Conservation (phyloP, 768 basidiomycete genomes). For the Paxillus involutus region DNA sequence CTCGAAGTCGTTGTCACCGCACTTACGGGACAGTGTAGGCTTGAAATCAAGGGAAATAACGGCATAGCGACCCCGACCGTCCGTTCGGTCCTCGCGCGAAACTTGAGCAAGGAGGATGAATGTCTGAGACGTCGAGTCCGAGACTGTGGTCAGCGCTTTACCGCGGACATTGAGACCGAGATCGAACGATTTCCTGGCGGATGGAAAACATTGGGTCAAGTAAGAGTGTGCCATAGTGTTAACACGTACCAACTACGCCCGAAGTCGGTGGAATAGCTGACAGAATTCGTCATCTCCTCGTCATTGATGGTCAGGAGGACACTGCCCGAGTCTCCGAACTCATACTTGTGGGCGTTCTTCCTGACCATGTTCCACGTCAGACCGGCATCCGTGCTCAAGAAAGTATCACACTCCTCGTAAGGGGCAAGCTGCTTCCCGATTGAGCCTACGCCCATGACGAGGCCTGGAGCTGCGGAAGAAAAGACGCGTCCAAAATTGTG, state of each 20-base stretch:
- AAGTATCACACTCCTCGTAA: conserved; percentile 91
- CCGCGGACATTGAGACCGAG: conserved; percentile 73
- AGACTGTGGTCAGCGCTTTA: conserved; percentile 79
- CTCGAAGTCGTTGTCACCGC: conserved; percentile 73
- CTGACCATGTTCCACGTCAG: conserved; percentile 80
- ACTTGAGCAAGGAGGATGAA: conserved; percentile 87
- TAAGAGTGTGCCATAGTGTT: neutral
- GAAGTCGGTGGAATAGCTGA: conserved; percentile 80
- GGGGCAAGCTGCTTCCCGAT: conserved; percentile 65
- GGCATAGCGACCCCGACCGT: conserved; percentile 60
- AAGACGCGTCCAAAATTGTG: conserved; percentile 96
- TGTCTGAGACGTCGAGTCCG: conserved; percentile 95
- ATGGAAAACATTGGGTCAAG: neutral
- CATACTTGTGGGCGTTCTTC: conserved; percentile 84
- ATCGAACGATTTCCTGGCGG: conserved; percentile 63
- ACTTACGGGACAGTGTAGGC: conserved; percentile 64
- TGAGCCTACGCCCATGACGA: conserved; percentile 95
- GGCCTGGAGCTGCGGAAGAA: conserved; percentile 91
- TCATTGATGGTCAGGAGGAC: conserved; percentile 83
- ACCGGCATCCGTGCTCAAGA: conserved; percentile 89
- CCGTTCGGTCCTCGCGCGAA: conserved; percentile 53
- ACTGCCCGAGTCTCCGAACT: conserved; percentile 90
- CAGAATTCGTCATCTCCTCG: conserved; percentile 66
- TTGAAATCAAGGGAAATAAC: conserved; percentile 85
- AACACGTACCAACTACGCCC: conserved; percentile 78